Base-by-base conservation (phyloP, 2,329 filamentous ascomycete species). In the Emergomyces africanus region DNA sequence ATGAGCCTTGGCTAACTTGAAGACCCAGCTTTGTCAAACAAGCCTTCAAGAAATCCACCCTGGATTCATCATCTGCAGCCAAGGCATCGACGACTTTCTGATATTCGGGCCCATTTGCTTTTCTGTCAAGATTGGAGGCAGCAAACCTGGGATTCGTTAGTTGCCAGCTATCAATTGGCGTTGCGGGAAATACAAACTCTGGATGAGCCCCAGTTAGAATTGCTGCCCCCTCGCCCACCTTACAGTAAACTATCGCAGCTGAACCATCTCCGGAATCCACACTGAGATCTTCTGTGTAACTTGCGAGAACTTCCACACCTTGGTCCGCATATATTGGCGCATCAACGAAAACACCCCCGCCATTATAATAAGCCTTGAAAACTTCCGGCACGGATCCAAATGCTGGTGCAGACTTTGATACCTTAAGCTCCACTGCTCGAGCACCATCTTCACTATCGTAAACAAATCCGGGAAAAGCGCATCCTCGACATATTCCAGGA, bases 271-370 rank as follows among this genome's bases (percentile, higher is more conserved):
- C 90, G 0, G 86, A 80, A 58, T 95, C 86, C 2, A 96, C 88
- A 65, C 87, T 83, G 14, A 95, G 72, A 15, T 86, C 77, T 41
- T 90, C 86, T 0, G 80, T 80, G 69, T 94, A 99, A 60, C 80
- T 87, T 0, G 92, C 94, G 28, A 99, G 76, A 6, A 96, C 80
- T 71, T 96, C 84, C 0, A 96, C 83, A 1, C 86, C 87, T 63
- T 79, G 75, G 35, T 81, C 79, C 59, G 78, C 75, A 59, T 83
- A 78, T 50, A 80, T 82, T 2, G 80, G 79, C 1, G 88, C 86
- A 73, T 94, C 86, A 0, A 96, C 89, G 75, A 97, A 99, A 1
- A 95, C 84, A 3, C 94, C 91, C 0, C 94, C 94, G 0, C 94
- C 94, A 66, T 99, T 99, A 72, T 92, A 96, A 70, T 99, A 99